These are phyloP conservation scores for Neonectria magnoliae DNA, from an alignment of 2,329 filamentous ascomycete genomes.

Conservation along the genomic window DNA sequence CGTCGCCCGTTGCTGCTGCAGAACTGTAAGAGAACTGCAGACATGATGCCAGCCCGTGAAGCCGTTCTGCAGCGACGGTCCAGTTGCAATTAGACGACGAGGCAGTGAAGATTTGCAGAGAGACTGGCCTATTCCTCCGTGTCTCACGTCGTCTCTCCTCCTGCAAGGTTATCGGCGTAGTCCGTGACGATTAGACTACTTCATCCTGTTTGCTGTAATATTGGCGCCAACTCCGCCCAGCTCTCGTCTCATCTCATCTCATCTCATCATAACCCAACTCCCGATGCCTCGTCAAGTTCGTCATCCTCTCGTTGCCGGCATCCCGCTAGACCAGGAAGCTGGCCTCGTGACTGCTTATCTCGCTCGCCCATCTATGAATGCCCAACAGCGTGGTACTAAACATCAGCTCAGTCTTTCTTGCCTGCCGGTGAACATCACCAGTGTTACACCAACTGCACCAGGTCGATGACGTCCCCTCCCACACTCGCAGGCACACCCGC, in stretches of 20 bases:
- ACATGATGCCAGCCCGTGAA: neutral
- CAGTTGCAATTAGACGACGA: neutral
- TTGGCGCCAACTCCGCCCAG: conserved; percentile 9
- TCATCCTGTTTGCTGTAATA: neutral
- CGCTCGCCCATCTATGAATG: conserved; percentile 3
- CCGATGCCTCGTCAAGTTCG: neutral
- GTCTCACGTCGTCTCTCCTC: neutral
- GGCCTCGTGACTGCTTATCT: conserved; percentile 28
- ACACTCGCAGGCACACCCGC: neutral
- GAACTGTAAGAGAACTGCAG: neutral
- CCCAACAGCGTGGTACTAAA: too few relatives aligned
- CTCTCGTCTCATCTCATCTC: neutral
- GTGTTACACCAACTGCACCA: neutral
- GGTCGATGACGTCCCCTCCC: neutral
- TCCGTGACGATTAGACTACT: neutral
- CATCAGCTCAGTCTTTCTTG: conserved; percentile 7
- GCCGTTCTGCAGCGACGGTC: neutral
- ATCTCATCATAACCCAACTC: neutral
- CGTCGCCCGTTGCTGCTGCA: neutral
- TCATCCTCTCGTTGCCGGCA: neutral
- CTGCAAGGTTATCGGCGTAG: conserved; percentile 13
- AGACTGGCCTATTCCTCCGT: neutral
- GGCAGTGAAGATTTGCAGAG: neutral
- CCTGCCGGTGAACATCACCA: conserved; percentile 10
- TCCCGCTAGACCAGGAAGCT: conserved; percentile 12